Evolutionary conservation across 306 rosid species (phyloP), one percentile per base, ranked within the genome.

Genomic region (Nissolia schottii): DNA sequence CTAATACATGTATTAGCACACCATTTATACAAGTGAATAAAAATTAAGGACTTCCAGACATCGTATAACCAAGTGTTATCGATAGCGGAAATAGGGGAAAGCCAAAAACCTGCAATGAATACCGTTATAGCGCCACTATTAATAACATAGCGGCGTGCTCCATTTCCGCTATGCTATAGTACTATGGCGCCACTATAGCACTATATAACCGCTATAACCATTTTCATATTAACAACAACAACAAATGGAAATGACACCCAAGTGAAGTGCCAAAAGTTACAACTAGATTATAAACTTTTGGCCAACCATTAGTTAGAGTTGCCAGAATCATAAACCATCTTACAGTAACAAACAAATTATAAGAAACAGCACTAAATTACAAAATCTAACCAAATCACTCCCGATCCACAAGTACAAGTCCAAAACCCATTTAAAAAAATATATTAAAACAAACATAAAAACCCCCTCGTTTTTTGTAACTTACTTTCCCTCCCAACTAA

Each of bases 261-360:
- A 13, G 55, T 34, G 64, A 75, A 48, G 16, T 13, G 37, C 41
- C 22, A 29, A 46, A 22, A 24, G 49, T 25, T 12, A 32, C 2
- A 32, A 38, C 46, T 13, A 38, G 40, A 35, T 5, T 35, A 3
- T 40, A 29, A 38, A 15, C 37, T 38, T 54, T 37, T 62, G 32
- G 63, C 73, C 55, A 72, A 10, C 34, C 73, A 51, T 73, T 50
- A n/a, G n/a, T 73, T 22, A 45, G 23, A 19, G 41, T 43, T 69
- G 45, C 41, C 37, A 43, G 37, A 58, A 70, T 37, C 25, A 23
- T 25, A 62, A 68, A 56, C 15, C 59, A 54, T 55, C 45, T 16
- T n/a, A 55, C 5, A 28, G 28, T 16, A 48, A 29, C 34, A 54
- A 64, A 54, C 43, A 43, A 71, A 54, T 43, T 24, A 31, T 13